Percentiles rank a stretch among this genome's conserved stretches.
These are phyloP conservation scores for Barnettozyma hawaiiensis DNA, from an alignment of 1,139 yeast species.

Conservation along the genomic window DNA sequence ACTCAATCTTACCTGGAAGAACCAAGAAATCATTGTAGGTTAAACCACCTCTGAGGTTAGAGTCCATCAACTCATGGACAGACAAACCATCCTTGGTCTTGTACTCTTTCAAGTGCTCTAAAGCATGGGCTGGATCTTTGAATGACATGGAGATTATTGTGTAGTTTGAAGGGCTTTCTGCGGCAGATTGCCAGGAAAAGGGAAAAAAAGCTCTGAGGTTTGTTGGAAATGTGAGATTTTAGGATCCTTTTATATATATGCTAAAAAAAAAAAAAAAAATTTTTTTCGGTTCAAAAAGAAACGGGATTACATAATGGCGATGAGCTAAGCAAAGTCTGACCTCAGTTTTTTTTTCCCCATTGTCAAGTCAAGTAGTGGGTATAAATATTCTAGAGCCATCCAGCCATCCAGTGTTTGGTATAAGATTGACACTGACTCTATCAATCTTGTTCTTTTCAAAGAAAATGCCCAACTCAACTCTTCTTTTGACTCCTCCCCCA, in stretches of 20 bases:
- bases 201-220: constrained; percentile 9
- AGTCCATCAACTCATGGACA: constrained; percentile 81
- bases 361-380: neutral
- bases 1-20: constrained; percentile 90
- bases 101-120: constrained; percentile 61
- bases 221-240: neutral
- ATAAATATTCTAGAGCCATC: too few relatives aligned
- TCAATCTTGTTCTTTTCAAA: too few relatives aligned
- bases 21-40: constrained; percentile 95
- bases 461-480: too few relatives aligned
- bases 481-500: neutral
- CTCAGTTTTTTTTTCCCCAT: neutral
- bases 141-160: constrained; percentile 23
- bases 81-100: constrained; percentile 78
- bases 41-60: constrained; percentile 86
- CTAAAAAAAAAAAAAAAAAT: constrained; percentile 4
- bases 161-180: constrained; percentile 19
- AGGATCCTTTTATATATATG: constrained; percentile 2
- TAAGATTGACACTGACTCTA: too few relatives aligned
- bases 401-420: too few relatives aligned
- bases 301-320: constrained; percentile 2
- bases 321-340: neutral
- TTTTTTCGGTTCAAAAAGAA: constrained; percentile 3
- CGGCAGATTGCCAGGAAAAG: constrained; percentile 28
- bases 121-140: constrained; percentile 59